Evolutionary conservation across 257 asterid genomes (phyloP), one percentile per base, ranked within the genome.

Genomic region (Plantago ovata): DNA sequence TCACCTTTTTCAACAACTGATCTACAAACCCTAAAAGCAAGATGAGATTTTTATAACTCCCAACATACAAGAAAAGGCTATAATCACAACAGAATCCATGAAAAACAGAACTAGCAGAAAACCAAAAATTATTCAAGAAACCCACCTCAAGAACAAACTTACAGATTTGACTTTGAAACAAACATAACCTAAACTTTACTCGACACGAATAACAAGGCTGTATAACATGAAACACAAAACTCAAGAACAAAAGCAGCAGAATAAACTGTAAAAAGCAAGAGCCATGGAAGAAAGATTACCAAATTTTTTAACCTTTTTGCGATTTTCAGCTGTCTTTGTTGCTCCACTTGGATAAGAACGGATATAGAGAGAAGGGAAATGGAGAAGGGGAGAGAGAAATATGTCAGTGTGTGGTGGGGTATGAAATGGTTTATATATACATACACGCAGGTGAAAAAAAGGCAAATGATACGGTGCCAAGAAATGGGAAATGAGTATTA

Each of bases 391-490:
- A n/a, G n/a, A 18, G 19, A 16, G 39, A 24, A 36, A 32, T 10
- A 59, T 52, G 36, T 13, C 28, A 18, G 70, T 3, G 62, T 11
- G 64, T 16, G 48, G 43, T 39, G 32, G 7, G 50, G 38, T 18
- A 10, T 20, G 22, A 13, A 19, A 33, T 8, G 33, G 9, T 6
- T 3, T n/a, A 57, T n/a, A 15, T 28, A 3, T 49, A n/a, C 8
- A 15, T 12, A 11, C 13, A 38, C 12, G 33, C 14, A 16, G 13
- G 48, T 23, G 13, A 36, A 6, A 1, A 23, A 43, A 21, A 50
- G 62, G 21, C 28, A 49, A 64, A 20, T 46, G 53, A 53, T 73
- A 69, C 66, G 71, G 61, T 58, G 64, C 73, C 9, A 62, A 49
- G 75, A 68, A 75, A 56, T 56, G 63, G 64, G 75, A 46, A 61